These are phyloP conservation scores for Cystoisospora suis DNA, from an alignment of 169 alveolate species.

Conservation along the genomic window DNA sequence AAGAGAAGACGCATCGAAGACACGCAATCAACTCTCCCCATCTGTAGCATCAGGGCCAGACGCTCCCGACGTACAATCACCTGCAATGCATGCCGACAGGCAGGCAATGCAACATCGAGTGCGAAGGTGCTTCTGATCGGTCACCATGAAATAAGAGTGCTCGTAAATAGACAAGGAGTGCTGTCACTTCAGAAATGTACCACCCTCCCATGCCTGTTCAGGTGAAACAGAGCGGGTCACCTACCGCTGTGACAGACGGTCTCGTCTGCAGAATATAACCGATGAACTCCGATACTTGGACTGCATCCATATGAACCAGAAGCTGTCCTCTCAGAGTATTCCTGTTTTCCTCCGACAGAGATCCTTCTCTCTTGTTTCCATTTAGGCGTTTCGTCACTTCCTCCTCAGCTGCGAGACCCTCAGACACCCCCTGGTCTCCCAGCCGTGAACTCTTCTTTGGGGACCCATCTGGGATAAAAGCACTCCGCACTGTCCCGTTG, in stretches of 20 bases:
- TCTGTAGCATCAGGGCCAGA: background rate
- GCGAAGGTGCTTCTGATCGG: too few relatives aligned
- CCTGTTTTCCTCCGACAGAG: background rate
- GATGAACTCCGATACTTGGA: slow-evolving; percentile 29
- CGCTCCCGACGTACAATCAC: background rate
- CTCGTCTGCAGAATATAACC: slow-evolving; percentile 8
- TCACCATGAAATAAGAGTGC: too few relatives aligned
- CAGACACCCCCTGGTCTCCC: background rate
- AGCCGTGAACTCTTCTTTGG: too few relatives aligned
- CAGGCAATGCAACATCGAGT: too few relatives aligned
- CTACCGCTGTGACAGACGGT: slow-evolving; percentile 22
- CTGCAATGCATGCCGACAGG: background rate
- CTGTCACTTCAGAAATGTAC: too few relatives aligned
- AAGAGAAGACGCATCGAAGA: too few relatives aligned
- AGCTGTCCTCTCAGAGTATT: too few relatives aligned
- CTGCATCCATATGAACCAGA: background rate
- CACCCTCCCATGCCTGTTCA: too few relatives aligned
- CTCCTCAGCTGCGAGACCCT: background rate
- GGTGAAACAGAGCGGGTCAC: background rate
- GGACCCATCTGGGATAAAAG: background rate
- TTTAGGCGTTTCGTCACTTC: background rate
- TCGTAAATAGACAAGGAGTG: too few relatives aligned
- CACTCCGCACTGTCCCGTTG: background rate
- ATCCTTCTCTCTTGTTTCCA: background rate
- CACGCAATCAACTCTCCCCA: background rate